Percentiles rank a stretch among this genome's conserved stretches.
Evolutionary conservation across 2,329 filamentous ascomycete species (phyloP).

Genomic region (Fusarium dlaminii): DNA sequence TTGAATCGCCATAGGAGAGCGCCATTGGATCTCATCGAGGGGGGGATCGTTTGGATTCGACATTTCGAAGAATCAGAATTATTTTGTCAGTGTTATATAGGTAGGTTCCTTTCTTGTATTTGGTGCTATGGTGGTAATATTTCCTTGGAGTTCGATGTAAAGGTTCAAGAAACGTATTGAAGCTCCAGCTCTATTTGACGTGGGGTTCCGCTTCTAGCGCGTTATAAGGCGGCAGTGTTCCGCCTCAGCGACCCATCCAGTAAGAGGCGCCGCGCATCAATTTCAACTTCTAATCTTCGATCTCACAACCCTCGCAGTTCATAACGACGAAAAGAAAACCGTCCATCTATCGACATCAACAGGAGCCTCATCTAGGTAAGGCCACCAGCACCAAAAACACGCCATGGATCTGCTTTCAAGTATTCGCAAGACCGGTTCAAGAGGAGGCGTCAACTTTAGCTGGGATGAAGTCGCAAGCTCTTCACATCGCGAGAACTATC

Average conservation of each 20-base stretch:
- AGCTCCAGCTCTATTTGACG: conserved; percentile 26
- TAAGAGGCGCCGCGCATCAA: conserved; percentile 16
- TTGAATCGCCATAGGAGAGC: conserved; percentile 59
- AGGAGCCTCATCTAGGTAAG: neutral
- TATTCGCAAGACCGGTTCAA: conserved; percentile 88
- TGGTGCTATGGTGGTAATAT: conserved; percentile 4
- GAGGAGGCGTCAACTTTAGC: conserved; percentile 94
- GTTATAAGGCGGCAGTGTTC: conserved; percentile 17
- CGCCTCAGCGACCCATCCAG: conserved; percentile 17
- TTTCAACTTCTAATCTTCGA: conserved; percentile 1
- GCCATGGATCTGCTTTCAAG: conserved; percentile 92
- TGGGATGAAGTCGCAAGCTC: conserved; percentile 95
- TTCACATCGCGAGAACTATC: conserved; percentile 85
- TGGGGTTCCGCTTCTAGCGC: conserved; percentile 33
- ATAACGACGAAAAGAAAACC: neutral
- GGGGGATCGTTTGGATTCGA: conserved; percentile 59
- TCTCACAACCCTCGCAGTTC: neutral
- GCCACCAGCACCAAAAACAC: neutral
- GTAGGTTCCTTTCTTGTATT: neutral
- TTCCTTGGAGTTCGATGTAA: neutral
- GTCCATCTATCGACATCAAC: neutral
- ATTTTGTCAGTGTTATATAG: neutral
- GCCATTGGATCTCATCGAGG: conserved; percentile 75
- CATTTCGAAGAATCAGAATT: conserved; percentile 46
- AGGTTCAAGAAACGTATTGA: neutral